Percentiles rank a stretch among this genome's conserved stretches.
These are phyloP conservation scores for Chrysanthemum makinoi DNA, from an alignment of 129 eudicot species.

Conservation along the genomic window DNA sequence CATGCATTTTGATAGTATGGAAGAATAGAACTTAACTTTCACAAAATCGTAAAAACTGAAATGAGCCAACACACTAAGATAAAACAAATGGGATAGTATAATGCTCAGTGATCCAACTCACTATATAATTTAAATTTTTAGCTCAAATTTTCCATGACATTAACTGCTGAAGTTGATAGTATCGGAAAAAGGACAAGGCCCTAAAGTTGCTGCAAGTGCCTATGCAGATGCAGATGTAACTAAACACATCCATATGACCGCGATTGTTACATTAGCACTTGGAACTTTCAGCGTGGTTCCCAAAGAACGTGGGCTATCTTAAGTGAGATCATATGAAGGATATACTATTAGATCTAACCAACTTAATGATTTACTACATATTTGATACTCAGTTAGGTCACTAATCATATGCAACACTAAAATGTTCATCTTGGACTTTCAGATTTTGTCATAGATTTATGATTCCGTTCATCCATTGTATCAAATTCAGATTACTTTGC, in stretches of 20 bases:
- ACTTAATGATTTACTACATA: no score
- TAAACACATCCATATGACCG: no score
- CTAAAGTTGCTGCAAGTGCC: no score
- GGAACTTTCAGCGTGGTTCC: no score
- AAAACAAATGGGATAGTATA: neutral
- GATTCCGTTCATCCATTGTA: neutral
- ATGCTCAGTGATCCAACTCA: slow-evolving; percentile 13
- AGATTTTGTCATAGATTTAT: neutral
- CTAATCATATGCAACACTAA: neutral
- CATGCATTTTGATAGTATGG: neutral
- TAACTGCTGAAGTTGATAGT: slow-evolving; percentile 4
- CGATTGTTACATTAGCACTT: no score
- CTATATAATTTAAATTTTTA: neutral
- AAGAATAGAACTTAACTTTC: slow-evolving; percentile 12
- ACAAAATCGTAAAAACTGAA: slow-evolving; percentile 7
- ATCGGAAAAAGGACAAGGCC: neutral
- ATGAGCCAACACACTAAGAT: slow-evolving; percentile 10
- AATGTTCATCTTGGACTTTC: slow-evolving; percentile 9
- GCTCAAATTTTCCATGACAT: neutral
- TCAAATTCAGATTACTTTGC: neutral
- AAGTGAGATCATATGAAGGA: no score
- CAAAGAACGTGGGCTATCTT: no score
- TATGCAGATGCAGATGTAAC: no score
- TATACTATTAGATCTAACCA: no score
- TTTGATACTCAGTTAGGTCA: no score